phyloP scores from a whole-genome alignment of 345 rosid genomes.

The Rhizophora apiculata region DNA sequence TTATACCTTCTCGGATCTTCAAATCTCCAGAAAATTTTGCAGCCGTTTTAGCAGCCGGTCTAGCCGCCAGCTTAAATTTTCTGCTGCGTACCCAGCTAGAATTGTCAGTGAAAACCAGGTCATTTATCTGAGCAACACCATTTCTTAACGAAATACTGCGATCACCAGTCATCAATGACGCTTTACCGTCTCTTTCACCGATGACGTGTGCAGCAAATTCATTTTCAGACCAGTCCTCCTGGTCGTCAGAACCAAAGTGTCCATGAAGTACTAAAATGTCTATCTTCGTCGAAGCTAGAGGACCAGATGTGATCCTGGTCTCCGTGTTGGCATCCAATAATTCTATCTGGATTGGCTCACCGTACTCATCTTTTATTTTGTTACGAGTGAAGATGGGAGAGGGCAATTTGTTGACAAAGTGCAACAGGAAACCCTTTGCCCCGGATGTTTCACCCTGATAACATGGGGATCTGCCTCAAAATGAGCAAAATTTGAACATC shows the following conservation, averaged over 20 bases:
- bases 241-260: constrained; percentile 46
- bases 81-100: constrained; percentile 77
- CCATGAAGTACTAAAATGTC: constrained; percentile 62
- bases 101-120: constrained; percentile 65
- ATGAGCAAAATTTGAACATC: neutral
- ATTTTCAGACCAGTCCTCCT: constrained; percentile 45
- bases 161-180: constrained; percentile 71
- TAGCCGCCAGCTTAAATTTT: constrained; percentile 58
- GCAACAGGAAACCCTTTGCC: constrained; percentile 37
- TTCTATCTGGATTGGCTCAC: constrained; percentile 37
- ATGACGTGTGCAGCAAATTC: constrained; percentile 46
- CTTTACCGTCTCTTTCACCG: constrained; percentile 58
- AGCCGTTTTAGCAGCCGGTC: constrained; percentile 30
- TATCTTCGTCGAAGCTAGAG: constrained; percentile 46
- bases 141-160: constrained; percentile 32
- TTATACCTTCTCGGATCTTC: constrained; percentile 56
- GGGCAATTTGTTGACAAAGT: constrained; percentile 36
- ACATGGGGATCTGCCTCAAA: constrained; percentile 23
- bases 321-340: constrained; percentile 45
- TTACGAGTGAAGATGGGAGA: constrained; percentile 53
- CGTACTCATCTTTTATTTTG: constrained; percentile 48
- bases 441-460: constrained; percentile 31
- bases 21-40: constrained; percentile 35
- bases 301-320: constrained; percentile 34
- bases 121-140: constrained; percentile 48